Evolutionary conservation across 2,329 filamentous ascomycete species (phyloP).

Genomic region (Metarhizium sp.): DNA sequence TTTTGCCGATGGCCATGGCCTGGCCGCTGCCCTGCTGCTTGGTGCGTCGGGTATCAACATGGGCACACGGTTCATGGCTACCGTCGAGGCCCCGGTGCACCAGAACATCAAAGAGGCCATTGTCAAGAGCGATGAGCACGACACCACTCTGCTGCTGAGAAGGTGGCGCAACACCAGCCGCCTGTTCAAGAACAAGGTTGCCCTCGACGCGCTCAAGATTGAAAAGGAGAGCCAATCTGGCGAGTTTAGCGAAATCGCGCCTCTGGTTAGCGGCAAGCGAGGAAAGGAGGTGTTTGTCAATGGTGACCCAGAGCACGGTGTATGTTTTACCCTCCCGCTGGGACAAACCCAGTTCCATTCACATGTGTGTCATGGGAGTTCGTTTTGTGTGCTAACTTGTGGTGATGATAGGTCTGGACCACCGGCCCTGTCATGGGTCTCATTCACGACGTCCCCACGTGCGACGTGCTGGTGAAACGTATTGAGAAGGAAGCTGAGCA

Average conservation of each 20-base stretch:
- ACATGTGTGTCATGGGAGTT: no score
- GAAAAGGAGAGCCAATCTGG: slow-evolving; percentile 76
- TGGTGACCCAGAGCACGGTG: slow-evolving; percentile 82
- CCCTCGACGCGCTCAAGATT: slow-evolving; percentile 68
- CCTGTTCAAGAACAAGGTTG: slow-evolving; percentile 84
- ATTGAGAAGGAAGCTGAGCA: slow-evolving; percentile 71
- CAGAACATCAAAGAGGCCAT: slow-evolving; percentile 90
- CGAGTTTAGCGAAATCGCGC: slow-evolving; percentile 82
- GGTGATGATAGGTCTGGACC: slow-evolving; percentile 69
- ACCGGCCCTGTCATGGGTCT: slow-evolving; percentile 90
- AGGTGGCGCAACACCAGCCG: slow-evolving; percentile 90
- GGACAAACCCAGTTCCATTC: no score
- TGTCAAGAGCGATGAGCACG: slow-evolving; percentile 77
- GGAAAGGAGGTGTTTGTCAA: slow-evolving; percentile 87
- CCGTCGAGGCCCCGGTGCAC: slow-evolving; percentile 86
- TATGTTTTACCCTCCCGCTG: slow-evolving; percentile 35
- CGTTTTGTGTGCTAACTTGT: slow-evolving; percentile 5
- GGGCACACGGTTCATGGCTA: slow-evolving; percentile 97
- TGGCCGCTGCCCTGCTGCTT: slow-evolving; percentile 81
- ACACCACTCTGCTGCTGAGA: slow-evolving; percentile 79
- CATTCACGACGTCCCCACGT: slow-evolving; percentile 76
- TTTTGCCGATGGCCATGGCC: slow-evolving; percentile 87
- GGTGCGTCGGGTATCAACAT: slow-evolving; percentile 96
- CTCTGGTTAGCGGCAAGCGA: slow-evolving; percentile 80
- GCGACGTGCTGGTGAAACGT: slow-evolving; percentile 55